These are phyloP conservation scores for Pelargonium fulgidum DNA, from an alignment of 441 rosid species.

Conservation along the genomic window DNA sequence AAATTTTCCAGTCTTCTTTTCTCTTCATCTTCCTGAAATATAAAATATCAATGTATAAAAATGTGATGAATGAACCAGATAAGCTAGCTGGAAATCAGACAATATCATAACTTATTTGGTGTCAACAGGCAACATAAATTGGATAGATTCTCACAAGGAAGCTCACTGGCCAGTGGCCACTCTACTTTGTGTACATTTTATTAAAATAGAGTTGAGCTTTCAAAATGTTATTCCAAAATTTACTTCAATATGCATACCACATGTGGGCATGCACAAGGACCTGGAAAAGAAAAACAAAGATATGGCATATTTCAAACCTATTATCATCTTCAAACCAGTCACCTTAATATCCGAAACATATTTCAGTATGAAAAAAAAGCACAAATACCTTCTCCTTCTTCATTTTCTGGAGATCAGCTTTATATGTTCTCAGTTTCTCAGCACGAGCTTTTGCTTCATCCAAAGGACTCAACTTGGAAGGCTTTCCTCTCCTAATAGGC, in stretches of 20 bases:
- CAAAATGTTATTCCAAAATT: not conserved
- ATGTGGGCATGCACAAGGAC: not conserved
- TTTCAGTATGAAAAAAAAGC: not conserved
- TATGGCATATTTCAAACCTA: not conserved
- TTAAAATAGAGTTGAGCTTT: too few species aligned
- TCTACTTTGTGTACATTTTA: not conserved
- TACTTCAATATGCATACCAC: not conserved
- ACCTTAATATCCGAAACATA: not conserved
- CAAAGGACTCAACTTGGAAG: constrained; percentile 70
- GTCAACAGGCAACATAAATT: constrained; percentile 9
- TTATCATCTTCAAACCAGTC: not conserved
- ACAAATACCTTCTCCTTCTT: constrained; percentile 75
- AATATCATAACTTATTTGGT: constrained; percentile 7
- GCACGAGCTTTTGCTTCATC: constrained; percentile 96
- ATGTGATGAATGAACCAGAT: constrained; percentile 8
- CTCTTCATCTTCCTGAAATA: constrained; percentile 74
- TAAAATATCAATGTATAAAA: constrained; percentile 7
- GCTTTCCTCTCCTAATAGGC: constrained; percentile 72
- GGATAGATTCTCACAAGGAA: not conserved
- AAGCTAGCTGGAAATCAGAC: not conserved
- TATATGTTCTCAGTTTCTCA: constrained; percentile 73
- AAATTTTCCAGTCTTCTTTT: constrained; percentile 70
- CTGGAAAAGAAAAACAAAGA: not conserved
- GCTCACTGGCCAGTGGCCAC: not conserved
- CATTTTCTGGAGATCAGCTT: constrained; percentile 89